Evolutionary conservation across 2,329 filamentous ascomycete species (phyloP).

Genomic region (Xylariaceae sp.): DNA sequence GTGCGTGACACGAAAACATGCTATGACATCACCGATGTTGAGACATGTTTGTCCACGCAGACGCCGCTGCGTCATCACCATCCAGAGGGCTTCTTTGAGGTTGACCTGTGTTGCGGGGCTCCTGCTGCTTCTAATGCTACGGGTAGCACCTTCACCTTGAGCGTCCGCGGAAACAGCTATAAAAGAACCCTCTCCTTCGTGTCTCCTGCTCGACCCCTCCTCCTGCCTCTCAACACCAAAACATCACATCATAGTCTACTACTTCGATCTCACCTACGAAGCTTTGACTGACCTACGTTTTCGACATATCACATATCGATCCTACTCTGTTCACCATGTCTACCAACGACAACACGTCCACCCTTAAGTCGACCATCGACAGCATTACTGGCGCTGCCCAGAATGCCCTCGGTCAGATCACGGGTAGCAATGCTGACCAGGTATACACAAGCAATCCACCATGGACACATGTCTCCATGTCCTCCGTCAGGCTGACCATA

Average conservation of each 20-base stretch:
- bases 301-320: neutral
- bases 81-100: slow-evolving; percentile 8
- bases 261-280: neutral
- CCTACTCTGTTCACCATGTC: slow-evolving; percentile 35
- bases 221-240: neutral
- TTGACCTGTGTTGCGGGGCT: neutral
- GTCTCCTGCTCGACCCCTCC: neutral
- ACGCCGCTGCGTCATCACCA: slow-evolving; percentile 17
- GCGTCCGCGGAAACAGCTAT: slow-evolving; percentile 1
- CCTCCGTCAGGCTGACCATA: slow-evolving; percentile 2
- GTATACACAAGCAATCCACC: slow-evolving; percentile 33
- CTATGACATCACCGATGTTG: slow-evolving; percentile 17
- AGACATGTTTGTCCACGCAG: slow-evolving; percentile 5
- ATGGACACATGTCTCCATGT: neutral
- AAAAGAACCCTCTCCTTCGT: slow-evolving; percentile 3
- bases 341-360: slow-evolving; percentile 57
- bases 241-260: neutral
- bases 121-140: neutral
- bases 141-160: neutral
- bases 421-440: slow-evolving; percentile 67
- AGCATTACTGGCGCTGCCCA: slow-evolving; percentile 69
- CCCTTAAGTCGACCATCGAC: slow-evolving; percentile 74
- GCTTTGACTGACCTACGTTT: neutral
- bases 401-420: slow-evolving; percentile 65
- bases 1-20: slow-evolving; percentile 1